Conservation (phyloP, 768 basidiomycete genomes). For the Boletellus emodensis region DNA sequence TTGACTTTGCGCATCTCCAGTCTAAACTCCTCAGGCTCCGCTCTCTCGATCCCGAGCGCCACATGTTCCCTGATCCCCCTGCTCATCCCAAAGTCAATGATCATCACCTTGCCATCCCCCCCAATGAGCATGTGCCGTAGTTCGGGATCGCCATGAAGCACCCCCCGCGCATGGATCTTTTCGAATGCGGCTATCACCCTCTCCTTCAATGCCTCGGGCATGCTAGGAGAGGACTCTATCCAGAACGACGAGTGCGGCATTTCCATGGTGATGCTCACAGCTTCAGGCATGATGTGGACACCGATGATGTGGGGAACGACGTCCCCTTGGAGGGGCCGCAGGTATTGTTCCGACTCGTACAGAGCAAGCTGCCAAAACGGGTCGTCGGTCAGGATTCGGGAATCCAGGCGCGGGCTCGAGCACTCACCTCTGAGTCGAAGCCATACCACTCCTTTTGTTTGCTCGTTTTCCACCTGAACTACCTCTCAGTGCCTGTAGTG, state of each 20-base stretch:
- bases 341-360: slow-evolving; percentile 43
- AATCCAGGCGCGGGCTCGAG: slow-evolving; percentile 7
- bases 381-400: background rate
- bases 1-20: slow-evolving; percentile 55
- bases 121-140: slow-evolving; percentile 53
- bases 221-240: slow-evolving; percentile 55
- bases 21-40: slow-evolving; percentile 39
- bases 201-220: slow-evolving; percentile 54
- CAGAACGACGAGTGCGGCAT: slow-evolving; percentile 57
- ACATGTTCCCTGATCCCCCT: slow-evolving; percentile 28
- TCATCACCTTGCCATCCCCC: slow-evolving; percentile 47
- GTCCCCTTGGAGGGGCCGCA: slow-evolving; percentile 48
- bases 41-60: slow-evolving; percentile 33
- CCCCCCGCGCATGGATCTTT: slow-evolving; percentile 44
- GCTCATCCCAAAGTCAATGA: slow-evolving; percentile 53
- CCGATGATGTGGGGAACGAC: slow-evolving; percentile 53
- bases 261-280: slow-evolving; percentile 45
- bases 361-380: slow-evolving; percentile 42
- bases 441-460: slow-evolving; percentile 36
- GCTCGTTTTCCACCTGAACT: slow-evolving; percentile 31
- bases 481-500: slow-evolving; percentile 1
- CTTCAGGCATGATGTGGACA: slow-evolving; percentile 37
- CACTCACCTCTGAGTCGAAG: slow-evolving; percentile 36
- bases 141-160: slow-evolving; percentile 46
- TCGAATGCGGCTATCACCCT: slow-evolving; percentile 48